Evolutionary conservation across 106 monocot species (phyloP), one percentile per base, ranked within the genome.

Genomic region (Ottelia alismoides): DNA sequence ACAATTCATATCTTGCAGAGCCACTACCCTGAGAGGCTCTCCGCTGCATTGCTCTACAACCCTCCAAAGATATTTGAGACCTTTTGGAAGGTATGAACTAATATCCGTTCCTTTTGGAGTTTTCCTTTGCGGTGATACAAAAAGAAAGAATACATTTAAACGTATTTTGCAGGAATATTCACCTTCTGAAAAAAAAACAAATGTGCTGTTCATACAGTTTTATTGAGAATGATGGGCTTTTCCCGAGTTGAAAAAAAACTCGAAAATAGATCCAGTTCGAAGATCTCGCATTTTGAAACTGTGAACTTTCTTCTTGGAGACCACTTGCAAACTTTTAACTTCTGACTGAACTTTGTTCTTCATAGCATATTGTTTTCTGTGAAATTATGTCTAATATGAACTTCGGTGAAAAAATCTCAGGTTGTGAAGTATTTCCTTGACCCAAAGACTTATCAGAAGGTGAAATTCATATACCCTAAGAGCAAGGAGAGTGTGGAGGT

Each of bases 381-480:
- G n/a, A n/a, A n/a, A n/a, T n/a, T n/a, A n/a, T n/a, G n/a, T n/a
- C n/a, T n/a, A n/a, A n/a, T n/a, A n/a, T n/a, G n/a, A n/a, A n/a
- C n/a, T n/a, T n/a, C n/a, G n/a, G n/a, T n/a, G n/a, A n/a, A n/a
- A n/a, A n/a, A n/a, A n/a, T n/a, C n/a, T n/a, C 51, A 85, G 92
- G 64, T 74, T 24, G 72, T 86, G 20, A 86, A 77, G 45, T 52
- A 73, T 52, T 82, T 82, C 45, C 52, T 82, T 21, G 82, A 82
- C 31, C 70, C 73, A 10, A 65, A 70, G 18, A 82, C 76, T 23
- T 73, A 73, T 11, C 52, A 88, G 29, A 93, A 93, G 71, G 72
- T 84, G 56, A 75, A 70, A 51, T 93, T 93, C 48, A 59, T 93
- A n/a, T 88, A 84, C 65, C 55, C 78, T 0, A 88, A 88, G 58